phyloP scores from a whole-genome alignment of 331 rosid species.

The Malus hybrid region DNA sequence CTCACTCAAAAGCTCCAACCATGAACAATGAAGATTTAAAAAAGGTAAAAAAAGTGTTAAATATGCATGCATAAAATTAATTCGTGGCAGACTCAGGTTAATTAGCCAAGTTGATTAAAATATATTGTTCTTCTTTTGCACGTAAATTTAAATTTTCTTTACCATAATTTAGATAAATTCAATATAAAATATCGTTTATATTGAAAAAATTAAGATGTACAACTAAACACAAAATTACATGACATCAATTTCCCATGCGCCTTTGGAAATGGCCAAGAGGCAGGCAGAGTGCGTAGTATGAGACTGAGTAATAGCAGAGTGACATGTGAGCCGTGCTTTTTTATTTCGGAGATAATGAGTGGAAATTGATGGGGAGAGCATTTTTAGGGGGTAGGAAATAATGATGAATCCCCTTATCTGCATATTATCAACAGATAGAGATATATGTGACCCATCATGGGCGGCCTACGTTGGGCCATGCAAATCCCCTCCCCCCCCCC shows the following conservation, averaged over 20 bases:
- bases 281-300: not conserved
- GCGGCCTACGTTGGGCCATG: conserved; percentile 30
- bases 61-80: not conserved
- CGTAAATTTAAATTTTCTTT: too few relatives aligned
- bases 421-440: not conserved
- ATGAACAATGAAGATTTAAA: not conserved
- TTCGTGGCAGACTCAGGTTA: too few relatives aligned
- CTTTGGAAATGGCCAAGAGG: conserved; percentile 17
- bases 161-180: too few relatives aligned
- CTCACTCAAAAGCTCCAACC: not conserved
- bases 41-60: too few relatives aligned
- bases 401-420: too few relatives aligned
- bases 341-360: not conserved
- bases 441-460: conserved; percentile 21
- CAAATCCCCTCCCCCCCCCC: conserved; percentile 11
- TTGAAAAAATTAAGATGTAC: too few relatives aligned
- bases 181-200: too few relatives aligned
- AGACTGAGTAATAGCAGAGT: conserved; percentile 15
- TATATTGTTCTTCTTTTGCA: too few relatives aligned
- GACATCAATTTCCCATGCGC: not conserved
- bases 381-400: not conserved
- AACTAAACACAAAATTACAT: not conserved
- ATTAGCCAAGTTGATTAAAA: too few relatives aligned
- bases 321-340: conserved; percentile 20
- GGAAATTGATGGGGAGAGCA: not conserved